Evolutionary conservation across 192 early-diverging fungal species (phyloP), one percentile per base, ranked within the genome.

Genomic region (Martensiomyces pterosporus): DNA sequence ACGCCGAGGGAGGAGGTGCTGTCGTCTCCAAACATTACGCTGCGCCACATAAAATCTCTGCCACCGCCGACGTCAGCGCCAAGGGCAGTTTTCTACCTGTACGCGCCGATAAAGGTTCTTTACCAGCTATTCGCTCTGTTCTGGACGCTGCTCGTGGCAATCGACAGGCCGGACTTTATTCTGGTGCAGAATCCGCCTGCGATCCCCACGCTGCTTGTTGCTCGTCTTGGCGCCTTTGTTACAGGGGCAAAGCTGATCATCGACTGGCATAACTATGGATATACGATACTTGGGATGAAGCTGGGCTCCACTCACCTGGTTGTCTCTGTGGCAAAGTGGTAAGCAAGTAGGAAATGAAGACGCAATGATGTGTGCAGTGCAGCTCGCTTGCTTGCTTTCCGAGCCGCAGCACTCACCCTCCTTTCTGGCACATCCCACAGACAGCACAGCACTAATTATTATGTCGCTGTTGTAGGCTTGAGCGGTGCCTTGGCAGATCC

Each of bases 261-360:
- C 35, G 95, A 98, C 67, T 98, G 95, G 95, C 95, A 98, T 59
- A 98, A 98, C 67, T 93, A 93, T 63, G 95, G 94, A 17, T 87
- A 83, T 58, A 86, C 91, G 3, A 79, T 98, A 24, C 84, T 98
- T 24, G 85, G 76, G 9, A 52, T 93, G 24, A 80, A 71, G 37
- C 50, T 92, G 17, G 88, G 88, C 9, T 29, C 62, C 16, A 21
- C 47, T 1, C 80, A 77, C 27, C 55, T 33, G 17, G 67, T 92
- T 1, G 61, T 65, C 15, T 9, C 14, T 1, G 19, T 65, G 22
- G 66, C 69, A 22, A 43, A 57, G 24, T 47, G 55, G 58, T 63
- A 63, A 61, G 57, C 1, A 48, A 17, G n/a, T 0, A 14, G 29
- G 29, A 5, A 5, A 32, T 32, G 29, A 32, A 32, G 29, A 12